Percentiles rank a stretch among this genome's conserved stretches.
These are phyloP conservation scores for Penicillium vulpinum DNA, from an alignment of 2,329 filamentous ascomycete species.

Conservation along the genomic window DNA sequence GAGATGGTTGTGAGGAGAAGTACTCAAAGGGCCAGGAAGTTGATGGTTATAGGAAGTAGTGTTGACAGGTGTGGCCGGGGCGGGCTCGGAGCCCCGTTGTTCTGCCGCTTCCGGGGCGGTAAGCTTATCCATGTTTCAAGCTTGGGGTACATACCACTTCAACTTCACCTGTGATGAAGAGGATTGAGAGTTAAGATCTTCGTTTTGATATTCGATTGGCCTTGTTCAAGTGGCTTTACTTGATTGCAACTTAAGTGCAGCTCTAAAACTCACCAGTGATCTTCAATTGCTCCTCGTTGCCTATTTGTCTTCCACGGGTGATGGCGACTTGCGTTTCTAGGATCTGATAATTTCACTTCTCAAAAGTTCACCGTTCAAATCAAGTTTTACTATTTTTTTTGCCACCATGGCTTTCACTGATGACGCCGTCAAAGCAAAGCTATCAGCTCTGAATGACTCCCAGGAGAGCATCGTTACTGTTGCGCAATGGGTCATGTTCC, in stretches of 20 bases:
- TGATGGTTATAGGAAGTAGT: slow-evolving; percentile 10
- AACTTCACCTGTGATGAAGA: slow-evolving; percentile 6
- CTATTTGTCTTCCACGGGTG: not conserved
- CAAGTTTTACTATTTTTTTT: not conserved
- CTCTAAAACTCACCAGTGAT: not conserved
- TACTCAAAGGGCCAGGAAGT: slow-evolving; percentile 5
- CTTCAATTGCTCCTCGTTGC: not conserved
- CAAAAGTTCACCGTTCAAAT: not conserved
- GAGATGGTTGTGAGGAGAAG: not conserved
- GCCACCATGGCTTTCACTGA: slow-evolving; percentile 85
- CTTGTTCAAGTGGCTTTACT: not conserved
- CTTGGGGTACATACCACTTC: slow-evolving; percentile 14
- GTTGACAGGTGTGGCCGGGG: slow-evolving; percentile 26
- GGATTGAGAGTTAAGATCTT: not conserved
- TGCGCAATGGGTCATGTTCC: slow-evolving; percentile 99
- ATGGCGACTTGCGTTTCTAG: not conserved
- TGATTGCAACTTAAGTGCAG: not conserved
- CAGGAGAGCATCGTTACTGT: slow-evolving; percentile 96
- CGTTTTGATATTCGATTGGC: not conserved
- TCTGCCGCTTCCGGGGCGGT: slow-evolving; percentile 18
- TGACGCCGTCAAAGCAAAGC: slow-evolving; percentile 90
- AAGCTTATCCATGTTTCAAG: slow-evolving; percentile 15
- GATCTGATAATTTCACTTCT: not conserved
- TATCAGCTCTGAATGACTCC: slow-evolving; percentile 92
- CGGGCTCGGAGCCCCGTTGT: slow-evolving; percentile 17